Evolutionary conservation across 2,329 filamentous ascomycete genomes (phyloP), one percentile per base, ranked within the genome.

Genomic region (Teratosphaeria zuluensis): DNA sequence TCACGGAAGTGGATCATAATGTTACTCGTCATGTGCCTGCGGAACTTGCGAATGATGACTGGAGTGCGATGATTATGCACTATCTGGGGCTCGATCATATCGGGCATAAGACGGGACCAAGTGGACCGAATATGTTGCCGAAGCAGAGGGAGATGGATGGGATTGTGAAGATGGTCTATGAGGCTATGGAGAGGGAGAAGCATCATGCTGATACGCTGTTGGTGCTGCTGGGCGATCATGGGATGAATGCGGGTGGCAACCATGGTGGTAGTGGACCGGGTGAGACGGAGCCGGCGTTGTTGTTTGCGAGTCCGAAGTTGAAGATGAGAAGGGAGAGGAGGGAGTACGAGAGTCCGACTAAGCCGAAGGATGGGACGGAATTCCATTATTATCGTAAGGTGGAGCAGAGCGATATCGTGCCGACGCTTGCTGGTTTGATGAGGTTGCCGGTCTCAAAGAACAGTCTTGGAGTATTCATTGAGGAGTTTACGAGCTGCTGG

Each of bases 221-320:
- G 53, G 85, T 99, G 2, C 76, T 99, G 6, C 90, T 87, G 58
- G 94, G 94, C 58, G 95, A 99, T 68, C 94, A 99, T 70, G 94
- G 94, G n/a, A 99, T 99, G 94, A 99, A 97, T 66, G 92, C 97
- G 66, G 94, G 90, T 21, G 94, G 94, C 2, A 97, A 97, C 65
- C 94, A 99, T 71, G 94, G 94, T 32, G 94, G 92, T 46, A 96
- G 92, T 9, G 92, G 92, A 0, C 84, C 90, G 1, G 92, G 94
- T 51, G 94, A 99, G 76, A 97, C 94, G 1, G 96, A 92, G 0
- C 88, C 94, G 0, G 94, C 94, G 16, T 77, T 99, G 9, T 82
- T 96, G 21, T 97, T 99, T 51, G 67, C 64, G 21, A 69, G 67
- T 55, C 68, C 68, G 6, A 66, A 66, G 58, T 59, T 70, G 42